phyloP scores from a whole-genome alignment of 2,329 filamentous ascomycete species.

The Diaporthe humulicola region DNA sequence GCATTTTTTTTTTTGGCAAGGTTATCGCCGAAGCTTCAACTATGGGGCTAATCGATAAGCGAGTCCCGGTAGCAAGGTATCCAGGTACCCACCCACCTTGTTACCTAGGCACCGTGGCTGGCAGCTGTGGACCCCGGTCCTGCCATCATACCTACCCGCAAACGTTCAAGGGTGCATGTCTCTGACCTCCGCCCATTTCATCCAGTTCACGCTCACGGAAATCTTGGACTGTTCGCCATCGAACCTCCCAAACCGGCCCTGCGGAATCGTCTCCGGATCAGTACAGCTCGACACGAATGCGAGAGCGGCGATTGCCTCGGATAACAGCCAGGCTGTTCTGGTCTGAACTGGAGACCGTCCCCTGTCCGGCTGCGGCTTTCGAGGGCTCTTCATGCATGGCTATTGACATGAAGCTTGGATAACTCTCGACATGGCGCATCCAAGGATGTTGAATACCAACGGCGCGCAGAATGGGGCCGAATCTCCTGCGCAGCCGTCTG shows the following conservation, averaged over 20 bases:
- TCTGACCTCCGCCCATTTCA: constrained; percentile 14
- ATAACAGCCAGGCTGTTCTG: constrained; percentile 28
- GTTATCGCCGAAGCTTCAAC: constrained; percentile 24
- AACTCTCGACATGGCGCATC: constrained; percentile 49
- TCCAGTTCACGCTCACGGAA: constrained; percentile 10
- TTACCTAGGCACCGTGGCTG: constrained; percentile 25
- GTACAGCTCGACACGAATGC: neutral
- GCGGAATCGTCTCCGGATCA: neutral
- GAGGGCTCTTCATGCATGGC: constrained; percentile 29
- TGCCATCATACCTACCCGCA: constrained; percentile 31
- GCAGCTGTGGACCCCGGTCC: constrained; percentile 30
- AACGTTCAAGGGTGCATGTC: constrained; percentile 31
- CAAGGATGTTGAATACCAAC: constrained; percentile 48
- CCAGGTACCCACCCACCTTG: constrained; percentile 21
- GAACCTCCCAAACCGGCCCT: neutral
- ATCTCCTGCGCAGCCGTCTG: constrained; percentile 37
- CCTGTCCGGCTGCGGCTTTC: constrained; percentile 13
- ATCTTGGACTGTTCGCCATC: constrained; percentile 14
- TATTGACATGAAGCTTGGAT: constrained; percentile 47
- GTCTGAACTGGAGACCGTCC: constrained; percentile 24
- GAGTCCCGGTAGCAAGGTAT: constrained; percentile 8
- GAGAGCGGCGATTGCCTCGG: constrained; percentile 11
- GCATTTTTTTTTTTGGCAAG: constrained; percentile 34
- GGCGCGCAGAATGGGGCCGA: constrained; percentile 46
- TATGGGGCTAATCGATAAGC: constrained; percentile 35